Evolutionary conservation across 306 rosid genomes (phyloP).

Genomic region (Datisca glomerata): DNA sequence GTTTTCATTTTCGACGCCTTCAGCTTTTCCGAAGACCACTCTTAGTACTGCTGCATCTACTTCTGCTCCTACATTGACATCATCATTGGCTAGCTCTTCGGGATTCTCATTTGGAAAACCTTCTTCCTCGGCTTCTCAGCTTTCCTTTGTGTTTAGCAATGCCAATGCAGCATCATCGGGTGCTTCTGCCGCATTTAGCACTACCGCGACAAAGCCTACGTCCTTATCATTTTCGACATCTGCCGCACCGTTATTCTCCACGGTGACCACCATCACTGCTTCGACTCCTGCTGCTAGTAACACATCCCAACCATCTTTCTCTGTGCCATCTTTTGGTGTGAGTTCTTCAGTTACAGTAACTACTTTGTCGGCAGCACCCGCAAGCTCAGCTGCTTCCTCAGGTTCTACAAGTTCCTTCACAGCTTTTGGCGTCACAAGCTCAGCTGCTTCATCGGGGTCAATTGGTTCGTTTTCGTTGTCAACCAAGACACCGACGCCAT

Average conservation of each 20-base stretch:
- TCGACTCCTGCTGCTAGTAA: conserved; percentile 32
- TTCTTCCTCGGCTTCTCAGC: conserved; percentile 35
- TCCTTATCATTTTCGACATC: conserved; percentile 36
- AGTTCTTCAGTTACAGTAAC: conserved; percentile 22
- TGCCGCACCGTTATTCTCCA: conserved; percentile 36
- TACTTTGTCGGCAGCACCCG: conserved; percentile 12
- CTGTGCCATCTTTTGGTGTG: conserved; percentile 27
- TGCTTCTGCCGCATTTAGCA: conserved; percentile 8
- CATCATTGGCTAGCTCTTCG: conserved; percentile 24
- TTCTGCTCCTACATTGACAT: conserved; percentile 21
- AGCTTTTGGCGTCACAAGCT: conserved; percentile 15
- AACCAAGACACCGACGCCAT: conserved; percentile 19
- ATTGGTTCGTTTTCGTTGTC: conserved; percentile 29
- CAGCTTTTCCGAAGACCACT: conserved; percentile 27
- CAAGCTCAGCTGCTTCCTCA: conserved; percentile 23
- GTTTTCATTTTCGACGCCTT: conserved; percentile 16
- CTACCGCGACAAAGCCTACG: conserved; percentile 25
- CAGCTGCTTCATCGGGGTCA: conserved; percentile 43
- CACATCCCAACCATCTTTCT: conserved; percentile 24
- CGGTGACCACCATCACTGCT: conserved; percentile 39
- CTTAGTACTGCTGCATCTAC: conserved; percentile 16
- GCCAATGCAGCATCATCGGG: conserved; percentile 30
- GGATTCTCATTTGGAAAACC: conserved; percentile 37
- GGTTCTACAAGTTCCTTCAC: conserved; percentile 28
- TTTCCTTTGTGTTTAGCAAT: conserved; percentile 31